Evolutionary conservation across 768 basidiomycete species (phyloP).

Genomic region (Suillus cothurnatus): DNA sequence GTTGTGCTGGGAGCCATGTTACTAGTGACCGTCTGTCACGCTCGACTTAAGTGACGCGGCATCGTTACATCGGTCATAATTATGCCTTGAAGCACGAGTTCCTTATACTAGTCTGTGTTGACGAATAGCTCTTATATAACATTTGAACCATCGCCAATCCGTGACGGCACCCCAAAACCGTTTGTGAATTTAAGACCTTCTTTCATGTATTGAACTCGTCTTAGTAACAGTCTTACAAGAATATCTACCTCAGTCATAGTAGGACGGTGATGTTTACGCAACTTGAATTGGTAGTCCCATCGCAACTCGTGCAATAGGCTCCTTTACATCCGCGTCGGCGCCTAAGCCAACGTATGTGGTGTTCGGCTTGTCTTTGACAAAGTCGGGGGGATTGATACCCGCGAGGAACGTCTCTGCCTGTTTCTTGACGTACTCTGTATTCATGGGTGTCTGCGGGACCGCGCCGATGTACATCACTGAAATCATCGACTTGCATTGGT

Average conservation of each 20-base stretch:
- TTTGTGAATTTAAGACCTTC: background rate
- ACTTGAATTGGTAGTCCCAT: slow-evolving; percentile 44
- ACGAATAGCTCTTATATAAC: background rate
- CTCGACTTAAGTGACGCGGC: no score
- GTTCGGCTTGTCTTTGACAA: slow-evolving; percentile 51
- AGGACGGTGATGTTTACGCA: background rate
- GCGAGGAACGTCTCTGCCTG: slow-evolving; percentile 65
- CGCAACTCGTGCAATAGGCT: slow-evolving; percentile 37
- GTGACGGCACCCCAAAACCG: background rate
- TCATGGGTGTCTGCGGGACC: slow-evolving; percentile 64
- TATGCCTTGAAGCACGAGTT: background rate
- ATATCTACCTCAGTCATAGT: background rate
- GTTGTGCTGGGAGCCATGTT: no score
- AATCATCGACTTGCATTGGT: background rate
- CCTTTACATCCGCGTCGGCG: slow-evolving; percentile 39
- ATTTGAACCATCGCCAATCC: background rate
- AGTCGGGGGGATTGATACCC: slow-evolving; percentile 75
- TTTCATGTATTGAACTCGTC: background rate
- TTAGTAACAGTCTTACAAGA: background rate
- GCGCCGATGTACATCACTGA: slow-evolving; percentile 81
- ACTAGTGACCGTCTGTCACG: background rate
- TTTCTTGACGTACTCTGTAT: slow-evolving; percentile 59
- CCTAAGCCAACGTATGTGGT: slow-evolving; percentile 42
- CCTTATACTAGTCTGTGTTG: background rate
- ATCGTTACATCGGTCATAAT: no score